phyloP scores from a whole-genome alignment of 768 basidiomycete genomes.

The Collybiopsis luxurians region DNA sequence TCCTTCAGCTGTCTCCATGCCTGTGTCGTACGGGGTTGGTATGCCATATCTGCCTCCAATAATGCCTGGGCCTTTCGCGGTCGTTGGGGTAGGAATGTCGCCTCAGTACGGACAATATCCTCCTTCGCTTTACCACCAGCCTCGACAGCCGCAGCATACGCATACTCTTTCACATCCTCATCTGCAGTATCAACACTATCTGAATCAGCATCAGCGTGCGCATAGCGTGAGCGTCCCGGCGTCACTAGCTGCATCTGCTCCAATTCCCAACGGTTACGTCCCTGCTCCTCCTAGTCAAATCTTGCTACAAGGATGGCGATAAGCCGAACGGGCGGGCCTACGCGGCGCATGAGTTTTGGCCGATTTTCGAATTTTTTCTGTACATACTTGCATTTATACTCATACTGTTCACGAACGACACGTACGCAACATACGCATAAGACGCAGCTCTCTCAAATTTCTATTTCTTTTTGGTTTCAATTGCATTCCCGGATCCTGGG shows the following conservation, averaged over 20 bases:
- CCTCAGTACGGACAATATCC: not conserved
- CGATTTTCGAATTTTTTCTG: too few relatives aligned
- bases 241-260: not conserved
- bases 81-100: not conserved
- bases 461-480: not conserved
- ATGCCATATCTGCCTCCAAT: not conserved
- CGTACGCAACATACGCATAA: not conserved
- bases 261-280: not conserved
- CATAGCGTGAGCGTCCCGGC: not conserved
- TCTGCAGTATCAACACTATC: not conserved
- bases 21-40: not conserved
- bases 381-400: too few relatives aligned
- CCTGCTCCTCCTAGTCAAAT: not conserved
- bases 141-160: not conserved
- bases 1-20: not conserved
- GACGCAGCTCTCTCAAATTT: not conserved
- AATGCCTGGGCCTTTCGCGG: not conserved
- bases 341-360: too few relatives aligned
- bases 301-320: too few relatives aligned
- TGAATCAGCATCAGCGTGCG: not conserved
- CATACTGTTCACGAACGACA: not conserved
- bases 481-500: not conserved
- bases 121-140: not conserved
- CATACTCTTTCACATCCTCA: too few relatives aligned
- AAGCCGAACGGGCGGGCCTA: too few relatives aligned